A percentile compares a stretch with the other conserved stretches of the same genome.
Evolutionary conservation across 495 filamentous ascomycete species (phyloP).

Genomic region (Cercophora sp.): DNA sequence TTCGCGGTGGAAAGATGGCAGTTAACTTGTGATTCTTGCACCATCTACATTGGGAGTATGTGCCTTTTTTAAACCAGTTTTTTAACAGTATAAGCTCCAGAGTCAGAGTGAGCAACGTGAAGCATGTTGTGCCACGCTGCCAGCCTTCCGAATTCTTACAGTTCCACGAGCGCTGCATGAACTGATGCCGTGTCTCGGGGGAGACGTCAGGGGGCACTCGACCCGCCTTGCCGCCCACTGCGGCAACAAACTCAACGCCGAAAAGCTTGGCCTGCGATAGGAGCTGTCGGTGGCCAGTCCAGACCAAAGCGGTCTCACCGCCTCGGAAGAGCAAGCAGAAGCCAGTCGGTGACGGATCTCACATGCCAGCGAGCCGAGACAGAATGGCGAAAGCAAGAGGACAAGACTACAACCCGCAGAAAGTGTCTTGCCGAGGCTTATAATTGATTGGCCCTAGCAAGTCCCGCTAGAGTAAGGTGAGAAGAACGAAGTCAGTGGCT

Average conservation of each 20-base stretch:
- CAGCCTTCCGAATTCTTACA: too few species aligned
- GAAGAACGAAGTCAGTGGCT: conserved; percentile 3
- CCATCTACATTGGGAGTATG: too few species aligned
- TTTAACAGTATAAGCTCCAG: too few species aligned
- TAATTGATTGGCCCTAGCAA: conserved; percentile 3
- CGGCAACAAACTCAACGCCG: not conserved
- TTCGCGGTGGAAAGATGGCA: too few species aligned
- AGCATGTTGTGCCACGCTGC: not conserved
- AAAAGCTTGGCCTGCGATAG: conserved; percentile 3
- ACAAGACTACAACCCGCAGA: not conserved
- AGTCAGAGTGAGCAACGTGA: too few species aligned
- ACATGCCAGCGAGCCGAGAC: conserved; percentile 22
- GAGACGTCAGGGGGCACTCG: not conserved
- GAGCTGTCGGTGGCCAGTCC: conserved; percentile 3
- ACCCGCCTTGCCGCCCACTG: not conserved
- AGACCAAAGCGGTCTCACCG: conserved; percentile 12
- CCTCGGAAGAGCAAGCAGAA: conserved; percentile 1
- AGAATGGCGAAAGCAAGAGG: not conserved
- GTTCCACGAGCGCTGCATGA: not conserved
- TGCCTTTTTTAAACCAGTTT: too few species aligned
- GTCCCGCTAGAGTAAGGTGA: not conserved
- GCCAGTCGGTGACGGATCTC: conserved; percentile 7
- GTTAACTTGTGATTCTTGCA: too few species aligned
- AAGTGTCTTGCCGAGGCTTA: conserved; percentile 15
- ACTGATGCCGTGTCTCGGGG: not conserved